Conservation (phyloP, 129 eudicot species). For the Flaveria brownii region DNA sequence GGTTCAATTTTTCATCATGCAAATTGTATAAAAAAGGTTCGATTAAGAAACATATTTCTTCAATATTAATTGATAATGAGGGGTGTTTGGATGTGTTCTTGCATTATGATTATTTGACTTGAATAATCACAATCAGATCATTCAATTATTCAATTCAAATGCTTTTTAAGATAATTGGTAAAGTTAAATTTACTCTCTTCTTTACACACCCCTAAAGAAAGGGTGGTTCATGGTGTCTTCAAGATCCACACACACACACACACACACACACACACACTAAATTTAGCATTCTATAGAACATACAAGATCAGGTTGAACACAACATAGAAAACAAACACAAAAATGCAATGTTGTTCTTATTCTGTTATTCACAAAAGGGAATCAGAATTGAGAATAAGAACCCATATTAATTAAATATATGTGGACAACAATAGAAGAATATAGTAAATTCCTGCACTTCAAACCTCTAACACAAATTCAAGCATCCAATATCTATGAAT, state of each 20-base stretch:
- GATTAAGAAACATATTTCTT: background rate
- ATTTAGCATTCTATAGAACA: background rate
- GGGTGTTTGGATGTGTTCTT: background rate
- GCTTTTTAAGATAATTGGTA: background rate
- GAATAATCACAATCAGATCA: background rate
- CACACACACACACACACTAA: constrained; percentile 12
- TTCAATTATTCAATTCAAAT: background rate
- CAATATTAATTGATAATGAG: constrained; percentile 5
- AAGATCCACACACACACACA: constrained; percentile 18
- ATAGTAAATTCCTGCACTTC: background rate
- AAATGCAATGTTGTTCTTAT: constrained; percentile 3
- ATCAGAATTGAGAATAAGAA: constrained; percentile 6
- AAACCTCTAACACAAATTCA: constrained; percentile 6
- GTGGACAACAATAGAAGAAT: background rate
- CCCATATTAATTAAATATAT: background rate
- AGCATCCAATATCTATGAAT: constrained; percentile 6
- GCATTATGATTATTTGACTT: background rate
- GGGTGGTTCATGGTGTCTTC: background rate
- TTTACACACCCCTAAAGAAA: constrained; percentile 5
- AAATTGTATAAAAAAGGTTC: background rate
- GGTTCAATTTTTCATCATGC: background rate
- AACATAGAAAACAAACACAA: background rate
- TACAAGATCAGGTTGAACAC: background rate
- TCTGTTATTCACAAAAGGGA: constrained; percentile 5
- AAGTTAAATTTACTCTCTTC: background rate